Evolutionary conservation across 345 rosid species (phyloP).

Genomic region (Linum tenue): DNA sequence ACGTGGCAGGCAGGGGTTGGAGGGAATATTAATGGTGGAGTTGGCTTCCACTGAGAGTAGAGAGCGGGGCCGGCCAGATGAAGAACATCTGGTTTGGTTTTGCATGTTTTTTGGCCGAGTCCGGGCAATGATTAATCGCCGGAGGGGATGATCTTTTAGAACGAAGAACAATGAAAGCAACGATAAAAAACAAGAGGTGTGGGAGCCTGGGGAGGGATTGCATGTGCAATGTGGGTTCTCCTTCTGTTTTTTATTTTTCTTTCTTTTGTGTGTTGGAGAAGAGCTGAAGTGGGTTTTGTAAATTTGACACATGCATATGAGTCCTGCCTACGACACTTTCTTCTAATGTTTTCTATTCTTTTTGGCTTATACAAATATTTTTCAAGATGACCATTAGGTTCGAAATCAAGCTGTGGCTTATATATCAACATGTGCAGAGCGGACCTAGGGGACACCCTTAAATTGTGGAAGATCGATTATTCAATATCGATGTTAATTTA

Average conservation of each 20-base stretch:
- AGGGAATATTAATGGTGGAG: slow-evolving; percentile 1
- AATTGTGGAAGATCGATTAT: too few relatives aligned
- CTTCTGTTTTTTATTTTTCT: slow-evolving; percentile 23
- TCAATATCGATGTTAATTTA: too few relatives aligned
- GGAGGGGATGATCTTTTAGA: slow-evolving; percentile 23
- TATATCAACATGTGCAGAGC: too few relatives aligned
- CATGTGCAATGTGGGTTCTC: slow-evolving; percentile 40
- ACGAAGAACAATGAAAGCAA: slow-evolving; percentile 3
- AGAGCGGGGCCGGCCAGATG: slow-evolving; percentile 20
- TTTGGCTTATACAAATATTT: too few relatives aligned
- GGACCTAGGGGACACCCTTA: too few relatives aligned
- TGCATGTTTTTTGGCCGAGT: slow-evolving; percentile 1
- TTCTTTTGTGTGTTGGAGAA: slow-evolving; percentile 19
- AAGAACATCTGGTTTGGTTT: slow-evolving; percentile 14
- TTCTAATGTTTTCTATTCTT: too few relatives aligned
- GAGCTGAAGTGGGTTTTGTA: slow-evolving; percentile 23
- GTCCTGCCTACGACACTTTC: too few relatives aligned
- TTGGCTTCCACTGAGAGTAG: slow-evolving; percentile 33
- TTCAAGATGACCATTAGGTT: too few relatives aligned
- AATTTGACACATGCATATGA: slow-evolving; percentile 15
- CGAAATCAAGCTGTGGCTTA: too few relatives aligned
- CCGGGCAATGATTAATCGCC: slow-evolving; percentile 36
- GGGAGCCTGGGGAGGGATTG: slow-evolving; percentile 7
- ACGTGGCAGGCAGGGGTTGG: slow-evolving; percentile 20
- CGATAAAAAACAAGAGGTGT: slow-evolving; percentile 10